Conservation (phyloP, 306 rosid genomes). For the Corylus avellana region DNA sequence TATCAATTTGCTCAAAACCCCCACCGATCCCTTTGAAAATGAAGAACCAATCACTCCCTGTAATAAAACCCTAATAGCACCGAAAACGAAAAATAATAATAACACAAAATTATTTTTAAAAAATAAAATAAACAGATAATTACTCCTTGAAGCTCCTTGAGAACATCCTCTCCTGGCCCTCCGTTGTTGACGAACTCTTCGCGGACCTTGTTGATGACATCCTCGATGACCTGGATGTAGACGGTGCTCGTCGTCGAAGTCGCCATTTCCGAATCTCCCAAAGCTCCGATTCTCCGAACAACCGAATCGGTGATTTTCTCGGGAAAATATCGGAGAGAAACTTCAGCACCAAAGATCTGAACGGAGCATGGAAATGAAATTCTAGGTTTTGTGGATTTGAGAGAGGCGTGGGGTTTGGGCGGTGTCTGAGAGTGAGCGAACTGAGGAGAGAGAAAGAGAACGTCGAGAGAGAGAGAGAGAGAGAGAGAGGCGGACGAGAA, state of each 20-base stretch:
- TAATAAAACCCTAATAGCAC: background rate
- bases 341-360: conserved; percentile 27
- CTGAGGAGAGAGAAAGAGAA: conserved; percentile 12
- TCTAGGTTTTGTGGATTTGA: conserved; percentile 34
- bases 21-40: conserved; percentile 1
- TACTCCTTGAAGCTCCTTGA: conserved; percentile 99
- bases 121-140: conserved; percentile 15
- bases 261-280: conserved; percentile 48
- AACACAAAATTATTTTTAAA: background rate
- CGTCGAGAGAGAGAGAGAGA: conserved; percentile 13
- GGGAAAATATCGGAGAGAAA: background rate
- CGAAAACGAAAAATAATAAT: background rate
- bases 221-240: conserved; percentile 88
- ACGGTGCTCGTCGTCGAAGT: conserved; percentile 79
- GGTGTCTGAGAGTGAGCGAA: conserved; percentile 14
- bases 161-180: conserved; percentile 90
- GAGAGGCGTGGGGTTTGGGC: conserved; percentile 11
- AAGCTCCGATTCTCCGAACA: conserved; percentile 24
- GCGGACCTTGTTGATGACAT: conserved; percentile 87
- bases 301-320: conserved; percentile 7
- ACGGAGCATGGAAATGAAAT: conserved; percentile 14
- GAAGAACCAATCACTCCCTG: background rate
- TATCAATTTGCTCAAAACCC: conserved; percentile 25
- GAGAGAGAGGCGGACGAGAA: conserved; percentile 56
- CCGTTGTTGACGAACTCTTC: conserved; percentile 82